phyloP scores from a whole-genome alignment of 2,329 filamentous ascomycete species.

The Microsporum canis region DNA sequence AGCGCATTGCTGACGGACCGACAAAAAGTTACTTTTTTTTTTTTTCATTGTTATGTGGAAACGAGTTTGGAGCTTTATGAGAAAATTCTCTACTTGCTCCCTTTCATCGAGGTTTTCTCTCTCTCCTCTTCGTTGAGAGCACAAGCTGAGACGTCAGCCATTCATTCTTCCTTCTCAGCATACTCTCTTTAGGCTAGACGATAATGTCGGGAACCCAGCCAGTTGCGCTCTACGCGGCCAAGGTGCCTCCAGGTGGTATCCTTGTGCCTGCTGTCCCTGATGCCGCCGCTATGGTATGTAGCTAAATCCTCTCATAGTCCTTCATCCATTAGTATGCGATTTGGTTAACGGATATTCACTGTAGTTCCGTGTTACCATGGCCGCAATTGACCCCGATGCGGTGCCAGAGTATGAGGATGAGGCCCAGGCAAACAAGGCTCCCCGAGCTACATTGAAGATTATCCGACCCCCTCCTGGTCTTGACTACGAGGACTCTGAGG shows the following conservation, averaged over 20 bases:
- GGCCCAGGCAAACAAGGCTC: slow-evolving; percentile 49
- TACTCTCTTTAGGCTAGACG: not conserved
- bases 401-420: slow-evolving; percentile 54
- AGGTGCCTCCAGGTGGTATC: slow-evolving; percentile 75
- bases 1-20: not conserved
- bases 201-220: slow-evolving; percentile 41
- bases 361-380: slow-evolving; percentile 97
- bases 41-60: not conserved
- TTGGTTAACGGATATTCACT: slow-evolving; percentile 4
- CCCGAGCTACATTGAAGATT: slow-evolving; percentile 81
- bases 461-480: slow-evolving; percentile 57
- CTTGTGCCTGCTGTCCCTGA: slow-evolving; percentile 68
- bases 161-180: not conserved
- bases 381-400: slow-evolving; percentile 84
- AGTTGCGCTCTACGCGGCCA: slow-evolving; percentile 82
- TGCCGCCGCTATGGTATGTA: slow-evolving; percentile 71
- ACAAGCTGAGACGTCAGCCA: not conserved
- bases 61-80: not conserved
- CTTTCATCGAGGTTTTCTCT: not conserved
- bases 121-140: not conserved
- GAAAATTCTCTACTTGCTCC: slow-evolving; percentile 2
- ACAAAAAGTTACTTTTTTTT: not conserved
- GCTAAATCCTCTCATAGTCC: slow-evolving; percentile 16
- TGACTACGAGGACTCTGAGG: slow-evolving; percentile 46
- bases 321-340: slow-evolving; percentile 14